phyloP scores from a whole-genome alignment of 2,329 filamentous ascomycete species.

The Claviceps monticola region DNA sequence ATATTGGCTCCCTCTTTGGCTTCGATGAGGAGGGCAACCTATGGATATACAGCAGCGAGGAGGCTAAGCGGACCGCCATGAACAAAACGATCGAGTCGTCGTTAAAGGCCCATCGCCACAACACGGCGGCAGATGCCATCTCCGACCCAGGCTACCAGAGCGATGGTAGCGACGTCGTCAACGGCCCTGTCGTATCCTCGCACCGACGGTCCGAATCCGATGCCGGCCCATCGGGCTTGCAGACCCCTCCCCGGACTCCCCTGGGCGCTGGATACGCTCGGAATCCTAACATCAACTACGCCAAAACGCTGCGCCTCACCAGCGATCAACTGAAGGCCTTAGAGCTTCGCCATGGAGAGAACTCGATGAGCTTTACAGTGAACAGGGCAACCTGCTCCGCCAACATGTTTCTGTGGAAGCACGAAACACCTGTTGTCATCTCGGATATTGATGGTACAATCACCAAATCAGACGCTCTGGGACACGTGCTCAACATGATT shows the following conservation, averaged over 20 bases:
- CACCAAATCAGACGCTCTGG: slow-evolving; percentile 89
- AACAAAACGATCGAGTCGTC: slow-evolving; percentile 44
- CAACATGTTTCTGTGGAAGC: slow-evolving; percentile 86
- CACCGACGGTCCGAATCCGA: slow-evolving; percentile 58
- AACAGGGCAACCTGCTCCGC: slow-evolving; percentile 87
- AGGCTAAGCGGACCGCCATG: slow-evolving; percentile 81
- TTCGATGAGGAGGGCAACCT: slow-evolving; percentile 92
- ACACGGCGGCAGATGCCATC: slow-evolving; percentile 59
- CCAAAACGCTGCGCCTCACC: slow-evolving; percentile 88
- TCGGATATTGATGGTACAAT: slow-evolving; percentile 98
- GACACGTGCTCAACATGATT: slow-evolving; percentile 91
- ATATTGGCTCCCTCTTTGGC: slow-evolving; percentile 88
- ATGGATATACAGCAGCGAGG: slow-evolving; percentile 99
- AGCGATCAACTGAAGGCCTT: slow-evolving; percentile 88
- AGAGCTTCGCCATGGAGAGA: slow-evolving; percentile 70
- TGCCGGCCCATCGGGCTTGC: slow-evolving; percentile 36
- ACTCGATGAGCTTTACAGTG: slow-evolving; percentile 90
- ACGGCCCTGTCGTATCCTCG: slow-evolving; percentile 28
- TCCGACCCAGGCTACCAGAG: slow-evolving; percentile 95
- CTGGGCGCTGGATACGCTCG: slow-evolving; percentile 49
- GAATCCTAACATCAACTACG: slow-evolving; percentile 76
- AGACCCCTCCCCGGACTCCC: slow-evolving; percentile 57
- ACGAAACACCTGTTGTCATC: slow-evolving; percentile 87
- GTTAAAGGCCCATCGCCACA: slow-evolving; percentile 29
- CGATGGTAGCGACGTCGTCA: slow-evolving; percentile 56